Percentiles rank a stretch among this genome's conserved stretches.
Conservation (phyloP, 139 green algal species). For the Mesostigma viride region DNA sequence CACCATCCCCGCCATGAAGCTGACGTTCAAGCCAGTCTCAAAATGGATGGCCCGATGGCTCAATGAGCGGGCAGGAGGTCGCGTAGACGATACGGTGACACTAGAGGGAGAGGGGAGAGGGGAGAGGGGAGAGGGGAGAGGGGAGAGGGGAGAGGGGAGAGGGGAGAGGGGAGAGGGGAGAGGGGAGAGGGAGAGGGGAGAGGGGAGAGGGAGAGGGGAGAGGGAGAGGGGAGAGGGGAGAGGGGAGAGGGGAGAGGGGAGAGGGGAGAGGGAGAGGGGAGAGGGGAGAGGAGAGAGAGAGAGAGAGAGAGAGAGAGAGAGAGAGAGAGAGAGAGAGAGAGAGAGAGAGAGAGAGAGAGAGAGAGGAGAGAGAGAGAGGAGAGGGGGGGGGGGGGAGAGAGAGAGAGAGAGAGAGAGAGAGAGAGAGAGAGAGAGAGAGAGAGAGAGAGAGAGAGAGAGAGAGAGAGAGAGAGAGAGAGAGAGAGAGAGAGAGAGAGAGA, state of each 20-base stretch:
- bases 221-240: background rate
- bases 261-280: background rate
- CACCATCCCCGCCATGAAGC: too few relatives aligned
- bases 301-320: constrained; percentile 11
- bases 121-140: too few relatives aligned
- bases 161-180: too few relatives aligned
- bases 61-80: too few relatives aligned
- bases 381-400: constrained; percentile 3
- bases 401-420: constrained; percentile 6
- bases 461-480: constrained; percentile 11
- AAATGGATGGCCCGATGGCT: too few relatives aligned
- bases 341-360: constrained; percentile 10
- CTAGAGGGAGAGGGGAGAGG: too few relatives aligned
- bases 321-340: constrained; percentile 11
- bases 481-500: constrained; percentile 5
- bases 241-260: background rate
- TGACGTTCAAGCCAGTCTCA: too few relatives aligned
- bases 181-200: too few relatives aligned
- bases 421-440: constrained; percentile 6
- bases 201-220: background rate
- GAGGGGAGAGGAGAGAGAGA: constrained; percentile 7
- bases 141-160: too few relatives aligned
- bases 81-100: too few relatives aligned
- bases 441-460: constrained; percentile 8
- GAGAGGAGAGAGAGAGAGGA: background rate